phyloP scores from a whole-genome alignment of 169 alveolate species.

The Eimeria sp. region DNA sequence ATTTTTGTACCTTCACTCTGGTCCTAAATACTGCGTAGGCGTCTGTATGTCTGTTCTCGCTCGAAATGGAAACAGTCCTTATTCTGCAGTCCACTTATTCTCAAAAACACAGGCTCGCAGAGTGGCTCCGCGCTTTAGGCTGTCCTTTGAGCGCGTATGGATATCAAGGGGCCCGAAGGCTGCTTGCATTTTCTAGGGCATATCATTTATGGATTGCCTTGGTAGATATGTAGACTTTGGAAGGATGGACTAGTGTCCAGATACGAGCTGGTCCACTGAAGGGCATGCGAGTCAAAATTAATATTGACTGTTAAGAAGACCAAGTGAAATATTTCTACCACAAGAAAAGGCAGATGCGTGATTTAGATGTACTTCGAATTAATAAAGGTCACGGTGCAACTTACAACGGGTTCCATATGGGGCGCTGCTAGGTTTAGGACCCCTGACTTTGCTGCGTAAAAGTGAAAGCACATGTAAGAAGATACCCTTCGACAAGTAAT shows the following conservation, averaged over 20 bases:
- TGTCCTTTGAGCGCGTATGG: too few species aligned
- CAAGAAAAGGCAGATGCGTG: not conserved
- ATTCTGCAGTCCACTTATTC: too few species aligned
- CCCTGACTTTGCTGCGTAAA: not conserved
- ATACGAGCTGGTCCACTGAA: not conserved
- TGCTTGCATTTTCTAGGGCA: too few species aligned
- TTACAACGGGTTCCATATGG: not conserved
- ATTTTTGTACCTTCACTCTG: too few species aligned
- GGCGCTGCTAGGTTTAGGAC: not conserved
- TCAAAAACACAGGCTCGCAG: too few species aligned
- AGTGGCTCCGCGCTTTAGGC: too few species aligned
- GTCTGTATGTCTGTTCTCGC: too few species aligned
- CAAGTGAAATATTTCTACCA: too few species aligned
- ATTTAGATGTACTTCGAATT: not conserved
- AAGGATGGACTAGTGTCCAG: not conserved
- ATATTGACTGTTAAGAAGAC: not conserved
- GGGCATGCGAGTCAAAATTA: not conserved
- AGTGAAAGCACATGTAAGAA: not conserved
- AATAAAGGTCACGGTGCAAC: not conserved
- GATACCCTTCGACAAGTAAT: not conserved
- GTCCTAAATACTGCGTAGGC: too few species aligned
- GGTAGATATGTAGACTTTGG: not conserved
- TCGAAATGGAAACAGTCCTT: too few species aligned
- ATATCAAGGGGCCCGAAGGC: too few species aligned
- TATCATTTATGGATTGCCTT: not conserved